These are phyloP conservation scores for Paraphoma sp. DNA, from an alignment of 2,329 filamentous ascomycete genomes.

Conservation along the genomic window DNA sequence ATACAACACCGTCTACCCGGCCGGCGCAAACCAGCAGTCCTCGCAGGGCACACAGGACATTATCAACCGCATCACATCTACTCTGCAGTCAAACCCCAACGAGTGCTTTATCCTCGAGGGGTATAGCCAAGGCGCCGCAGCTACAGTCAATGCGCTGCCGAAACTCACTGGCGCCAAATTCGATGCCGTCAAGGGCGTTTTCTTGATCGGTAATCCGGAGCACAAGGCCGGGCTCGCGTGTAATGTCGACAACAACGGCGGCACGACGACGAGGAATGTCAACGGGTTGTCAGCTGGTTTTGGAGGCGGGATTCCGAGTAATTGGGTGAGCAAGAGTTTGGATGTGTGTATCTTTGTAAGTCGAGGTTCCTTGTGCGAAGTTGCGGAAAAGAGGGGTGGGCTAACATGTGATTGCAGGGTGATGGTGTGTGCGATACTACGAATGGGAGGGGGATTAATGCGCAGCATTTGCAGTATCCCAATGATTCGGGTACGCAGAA, in stretches of 20 bases:
- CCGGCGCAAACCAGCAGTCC: slow-evolving; percentile 33
- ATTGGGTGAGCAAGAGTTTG: slow-evolving; percentile 45
- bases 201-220: slow-evolving; percentile 44
- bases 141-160: slow-evolving; percentile 43
- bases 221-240: slow-evolving; percentile 42
- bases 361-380: background rate
- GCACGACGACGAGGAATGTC: slow-evolving; percentile 40
- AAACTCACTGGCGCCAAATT: slow-evolving; percentile 40
- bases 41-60: slow-evolving; percentile 39
- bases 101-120: slow-evolving; percentile 48
- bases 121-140: slow-evolving; percentile 47
- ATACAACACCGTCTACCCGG: slow-evolving; percentile 47
- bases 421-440: slow-evolving; percentile 48
- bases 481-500: slow-evolving; percentile 34
- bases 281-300: slow-evolving; percentile 24
- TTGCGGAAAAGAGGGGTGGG: background rate
- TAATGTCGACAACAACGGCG: slow-evolving; percentile 46
- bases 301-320: slow-evolving; percentile 25
- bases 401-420: slow-evolving; percentile 21
- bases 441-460: slow-evolving; percentile 40
- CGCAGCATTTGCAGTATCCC: slow-evolving; percentile 38
- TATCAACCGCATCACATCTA: slow-evolving; percentile 38
- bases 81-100: slow-evolving; percentile 28
- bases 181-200: slow-evolving; percentile 47
- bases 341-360: slow-evolving; percentile 47